phyloP scores from a whole-genome alignment of 768 basidiomycete genomes.

The Mrakia blollopis region DNA sequence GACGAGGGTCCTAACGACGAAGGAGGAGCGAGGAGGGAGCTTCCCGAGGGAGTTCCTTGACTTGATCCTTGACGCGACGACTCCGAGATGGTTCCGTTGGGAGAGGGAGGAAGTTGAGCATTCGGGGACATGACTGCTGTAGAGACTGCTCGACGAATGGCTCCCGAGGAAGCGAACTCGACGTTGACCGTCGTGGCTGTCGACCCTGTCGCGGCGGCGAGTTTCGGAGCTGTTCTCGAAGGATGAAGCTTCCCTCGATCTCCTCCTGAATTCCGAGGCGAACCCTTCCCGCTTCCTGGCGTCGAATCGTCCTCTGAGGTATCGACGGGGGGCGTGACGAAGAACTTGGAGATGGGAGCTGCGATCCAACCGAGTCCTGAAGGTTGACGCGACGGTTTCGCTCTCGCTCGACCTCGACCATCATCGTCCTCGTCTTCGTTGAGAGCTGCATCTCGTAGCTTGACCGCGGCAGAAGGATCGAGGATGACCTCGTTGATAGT shows the following conservation, averaged over 20 bases:
- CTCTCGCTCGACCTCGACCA: slow-evolving; percentile 42
- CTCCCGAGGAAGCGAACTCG: slow-evolving; percentile 76
- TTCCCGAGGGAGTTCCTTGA: background rate
- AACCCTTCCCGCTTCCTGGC: background rate
- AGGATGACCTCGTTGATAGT: slow-evolving; percentile 84
- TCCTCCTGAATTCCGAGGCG: slow-evolving; percentile 17
- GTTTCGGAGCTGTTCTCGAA: slow-evolving; percentile 60
- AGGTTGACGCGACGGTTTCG: slow-evolving; percentile 37
- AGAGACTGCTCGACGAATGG: slow-evolving; percentile 54
- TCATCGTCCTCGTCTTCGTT: slow-evolving; percentile 38
- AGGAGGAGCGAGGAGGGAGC: slow-evolving; percentile 27
- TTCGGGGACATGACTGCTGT: slow-evolving; percentile 39
- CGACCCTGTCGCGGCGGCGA: slow-evolving; percentile 76
- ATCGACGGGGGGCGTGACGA: slow-evolving; percentile 48
- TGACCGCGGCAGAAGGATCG: slow-evolving; percentile 69
- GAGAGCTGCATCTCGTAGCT: slow-evolving; percentile 48
- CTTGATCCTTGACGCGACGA: slow-evolving; percentile 2
- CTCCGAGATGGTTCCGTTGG: slow-evolving; percentile 5
- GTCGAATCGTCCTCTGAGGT: slow-evolving; percentile 30
- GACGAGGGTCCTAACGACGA: slow-evolving; percentile 26
- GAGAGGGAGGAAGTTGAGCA: slow-evolving; percentile 18
- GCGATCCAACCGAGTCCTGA: slow-evolving; percentile 65
- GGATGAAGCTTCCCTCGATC: slow-evolving; percentile 33
- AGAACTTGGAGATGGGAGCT: slow-evolving; percentile 71
- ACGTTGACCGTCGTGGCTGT: slow-evolving; percentile 91